A percentile compares a stretch with the other conserved stretches of the same genome.
Conservation (phyloP, 306 rosid genomes). For the Vigna nakashimae region DNA sequence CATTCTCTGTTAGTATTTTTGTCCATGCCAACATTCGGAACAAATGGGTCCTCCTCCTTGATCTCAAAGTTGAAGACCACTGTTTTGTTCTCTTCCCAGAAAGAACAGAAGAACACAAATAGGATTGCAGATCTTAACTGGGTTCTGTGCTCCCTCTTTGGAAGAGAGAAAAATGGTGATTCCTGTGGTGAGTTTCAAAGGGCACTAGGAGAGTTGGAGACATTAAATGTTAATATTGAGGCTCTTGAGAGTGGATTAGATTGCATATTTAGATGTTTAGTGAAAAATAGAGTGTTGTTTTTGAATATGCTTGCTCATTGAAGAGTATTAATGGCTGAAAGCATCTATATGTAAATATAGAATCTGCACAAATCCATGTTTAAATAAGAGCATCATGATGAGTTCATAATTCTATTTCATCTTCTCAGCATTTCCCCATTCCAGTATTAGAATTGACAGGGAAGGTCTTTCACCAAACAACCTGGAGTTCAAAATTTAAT, state of each 20-base stretch:
- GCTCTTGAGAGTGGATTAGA: constrained; percentile 64
- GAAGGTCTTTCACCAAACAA: no score
- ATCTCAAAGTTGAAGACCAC: constrained; percentile 56
- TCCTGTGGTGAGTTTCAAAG: constrained; percentile 52
- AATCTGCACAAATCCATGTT: constrained; percentile 6
- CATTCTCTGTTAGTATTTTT: constrained; percentile 55
- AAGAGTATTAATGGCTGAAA: background rate
- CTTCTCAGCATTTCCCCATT: background rate
- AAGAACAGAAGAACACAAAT: constrained; percentile 53
- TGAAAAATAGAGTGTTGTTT: constrained; percentile 76
- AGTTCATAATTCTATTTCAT: constrained; percentile 17
- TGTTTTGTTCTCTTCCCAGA: constrained; percentile 47
- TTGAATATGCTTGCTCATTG: constrained; percentile 68
- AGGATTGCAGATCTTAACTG: constrained; percentile 55
- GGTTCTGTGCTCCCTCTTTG: constrained; percentile 55
- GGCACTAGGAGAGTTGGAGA: constrained; percentile 56
- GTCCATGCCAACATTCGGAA: constrained; percentile 55
- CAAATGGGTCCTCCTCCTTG: constrained; percentile 59
- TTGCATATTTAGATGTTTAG: constrained; percentile 66
- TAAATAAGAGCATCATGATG: constrained; percentile 27
- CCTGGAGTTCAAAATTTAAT: no score
- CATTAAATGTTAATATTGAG: constrained; percentile 51
- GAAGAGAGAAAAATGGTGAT: constrained; percentile 44
- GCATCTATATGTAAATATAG: constrained; percentile 37
- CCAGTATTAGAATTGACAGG: no score